Evolutionary conservation across 345 rosid genomes (phyloP), one percentile per base, ranked within the genome.

Genomic region (Syzygium oleosum): DNA sequence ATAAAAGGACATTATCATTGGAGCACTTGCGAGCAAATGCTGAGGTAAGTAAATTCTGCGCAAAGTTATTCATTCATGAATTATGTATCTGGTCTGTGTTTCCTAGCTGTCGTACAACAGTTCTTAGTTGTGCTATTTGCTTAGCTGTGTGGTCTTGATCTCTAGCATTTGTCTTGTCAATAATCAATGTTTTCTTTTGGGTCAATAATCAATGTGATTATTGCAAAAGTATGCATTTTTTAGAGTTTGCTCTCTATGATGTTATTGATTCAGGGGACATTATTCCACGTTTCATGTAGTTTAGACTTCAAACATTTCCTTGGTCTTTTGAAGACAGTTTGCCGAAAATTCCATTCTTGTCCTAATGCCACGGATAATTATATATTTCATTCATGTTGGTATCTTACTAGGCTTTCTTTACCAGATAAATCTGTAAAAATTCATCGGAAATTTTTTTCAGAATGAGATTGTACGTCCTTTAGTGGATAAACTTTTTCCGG

Each of bases 41-140:
- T 63, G 88, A 90, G 94, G 98, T 94, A 91, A 65, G 90, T 51
- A 63, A 68, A 68, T 84, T 88, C 84, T 87, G 84, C 61, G 3
- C 54, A 51, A 51, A 31, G 17, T 73, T 34, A 73, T 73, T 73
- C 80, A 73, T 73, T 34, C 7, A 3, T 3, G 9, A 31, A 85
- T 31, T 59, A 19, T 52, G n/a, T 53, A n/a, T 59, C 5, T 38
- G 59, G 55, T 51, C 86, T n/a, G 55, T 11, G 59, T 52, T 34
- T 29, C 55, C 56, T n/a, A 52, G 38, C 61, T 51, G 52, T 84
- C 4, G 8, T 7, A 84, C 12, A 7, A 16, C 46, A 34, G 49
- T 73, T 68, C 80, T 68, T 73, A 19, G 80, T 19, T 73, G 46
- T 73, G 80, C 46, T 34, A 19, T 73, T 29, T 73, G 80, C 80